Percentiles rank a stretch among this genome's conserved stretches.
phyloP scores from a whole-genome alignment of 2,329 filamentous ascomycete genomes.

The Verticillium nubilum region DNA sequence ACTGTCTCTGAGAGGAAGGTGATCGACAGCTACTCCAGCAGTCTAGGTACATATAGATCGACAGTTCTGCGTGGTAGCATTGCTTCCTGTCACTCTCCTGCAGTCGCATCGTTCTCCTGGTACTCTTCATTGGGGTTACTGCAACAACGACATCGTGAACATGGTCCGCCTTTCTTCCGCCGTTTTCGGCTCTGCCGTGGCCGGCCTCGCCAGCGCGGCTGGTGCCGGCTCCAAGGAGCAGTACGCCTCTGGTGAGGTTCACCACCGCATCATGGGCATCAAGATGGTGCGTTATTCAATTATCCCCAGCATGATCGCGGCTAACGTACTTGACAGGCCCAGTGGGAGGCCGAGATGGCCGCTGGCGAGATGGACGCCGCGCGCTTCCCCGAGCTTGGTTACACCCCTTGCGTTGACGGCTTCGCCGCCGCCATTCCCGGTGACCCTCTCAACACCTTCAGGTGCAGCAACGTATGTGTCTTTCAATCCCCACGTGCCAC shows the following conservation, averaged over 20 bases:
- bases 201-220: constrained; percentile 13
- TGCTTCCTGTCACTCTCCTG: background rate
- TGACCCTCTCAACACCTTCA: constrained; percentile 40
- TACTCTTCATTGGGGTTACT: background rate
- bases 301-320: background rate
- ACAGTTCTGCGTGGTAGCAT: background rate
- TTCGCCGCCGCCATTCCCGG: constrained; percentile 37
- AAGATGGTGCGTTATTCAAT: constrained; percentile 13
- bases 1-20: background rate
- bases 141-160: constrained; percentile 1
- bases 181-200: constrained; percentile 14
- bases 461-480: constrained; percentile 35
- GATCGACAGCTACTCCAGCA: background rate
- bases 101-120: background rate
- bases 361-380: constrained; percentile 27
- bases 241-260: constrained; percentile 15
- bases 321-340: constrained; percentile 12
- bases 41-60: background rate
- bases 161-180: constrained; percentile 15
- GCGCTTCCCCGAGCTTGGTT: constrained; percentile 30
- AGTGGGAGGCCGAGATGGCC: constrained; percentile 25
- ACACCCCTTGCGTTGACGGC: constrained; percentile 34
- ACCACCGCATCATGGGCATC: constrained; percentile 17
- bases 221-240: constrained; percentile 16
- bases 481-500: too few species aligned